Evolutionary conservation across 2,329 filamentous ascomycete genomes (phyloP).

Genomic region (Dothistroma septosporum): DNA sequence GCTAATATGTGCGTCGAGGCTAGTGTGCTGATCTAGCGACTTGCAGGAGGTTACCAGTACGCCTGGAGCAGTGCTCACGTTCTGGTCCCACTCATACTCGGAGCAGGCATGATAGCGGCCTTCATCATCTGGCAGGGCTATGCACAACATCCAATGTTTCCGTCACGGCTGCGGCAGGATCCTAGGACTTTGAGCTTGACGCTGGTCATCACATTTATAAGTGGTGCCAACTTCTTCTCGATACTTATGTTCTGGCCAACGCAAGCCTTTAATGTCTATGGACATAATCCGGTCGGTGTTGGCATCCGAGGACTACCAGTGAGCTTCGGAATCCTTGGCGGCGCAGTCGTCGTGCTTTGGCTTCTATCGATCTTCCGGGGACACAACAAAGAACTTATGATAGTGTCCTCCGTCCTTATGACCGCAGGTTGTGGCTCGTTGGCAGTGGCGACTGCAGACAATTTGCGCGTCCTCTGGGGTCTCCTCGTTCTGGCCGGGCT

Average conservation of each 20-base stretch:
- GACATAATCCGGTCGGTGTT: slow-evolving; percentile 59
- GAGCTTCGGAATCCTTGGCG: slow-evolving; percentile 58
- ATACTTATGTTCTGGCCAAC: slow-evolving; percentile 58
- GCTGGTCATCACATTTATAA: slow-evolving; percentile 40
- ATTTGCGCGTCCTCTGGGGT: slow-evolving; percentile 29
- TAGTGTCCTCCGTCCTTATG: slow-evolving; percentile 60
- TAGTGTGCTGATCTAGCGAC: neutral
- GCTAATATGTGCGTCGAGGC: too few relatives aligned
- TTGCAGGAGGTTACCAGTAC: slow-evolving; percentile 29
- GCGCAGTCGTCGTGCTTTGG: slow-evolving; percentile 56
- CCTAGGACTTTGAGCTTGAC: slow-evolving; percentile 36
- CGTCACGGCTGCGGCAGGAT: slow-evolving; percentile 23
- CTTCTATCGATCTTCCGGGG: slow-evolving; percentile 58
- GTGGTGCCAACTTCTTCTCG: slow-evolving; percentile 38
- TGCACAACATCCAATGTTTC: slow-evolving; percentile 28
- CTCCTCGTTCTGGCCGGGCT: slow-evolving; percentile 53
- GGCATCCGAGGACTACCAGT: slow-evolving; percentile 62
- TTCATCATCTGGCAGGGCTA: slow-evolving; percentile 35
- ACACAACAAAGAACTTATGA: slow-evolving; percentile 58
- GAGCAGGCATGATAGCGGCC: slow-evolving; percentile 28
- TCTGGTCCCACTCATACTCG: slow-evolving; percentile 34
- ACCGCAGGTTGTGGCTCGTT: slow-evolving; percentile 51
- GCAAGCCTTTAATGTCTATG: slow-evolving; percentile 39
- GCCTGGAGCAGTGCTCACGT: slow-evolving; percentile 32
- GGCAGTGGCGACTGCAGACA: slow-evolving; percentile 29